A percentile compares a stretch with the other conserved stretches of the same genome.
These are phyloP conservation scores for Aspergillus haitiensis DNA, from an alignment of 495 filamentous ascomycete species.

Conservation along the genomic window DNA sequence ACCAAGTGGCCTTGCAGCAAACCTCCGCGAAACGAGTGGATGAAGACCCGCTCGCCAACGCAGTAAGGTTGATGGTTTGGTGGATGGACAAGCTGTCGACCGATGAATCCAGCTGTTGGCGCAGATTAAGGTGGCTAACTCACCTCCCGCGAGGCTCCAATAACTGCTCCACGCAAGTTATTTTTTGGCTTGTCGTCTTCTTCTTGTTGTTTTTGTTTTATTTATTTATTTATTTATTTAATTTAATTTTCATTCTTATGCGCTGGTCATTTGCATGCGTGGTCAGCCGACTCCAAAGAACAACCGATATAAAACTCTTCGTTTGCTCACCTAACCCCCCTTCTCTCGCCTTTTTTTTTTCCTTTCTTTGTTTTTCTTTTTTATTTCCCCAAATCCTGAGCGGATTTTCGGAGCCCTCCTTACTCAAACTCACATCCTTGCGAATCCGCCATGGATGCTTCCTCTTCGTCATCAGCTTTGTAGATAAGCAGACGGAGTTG, in stretches of 20 bases:
- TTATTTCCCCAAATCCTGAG: conserved; percentile 7
- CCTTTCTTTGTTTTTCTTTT: conserved; percentile 2
- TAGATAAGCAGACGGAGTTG: conserved; percentile 23
- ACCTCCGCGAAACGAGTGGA: conserved; percentile 30
- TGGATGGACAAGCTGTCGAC: conserved; percentile 13
- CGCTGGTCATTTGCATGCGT: conserved; percentile 31
- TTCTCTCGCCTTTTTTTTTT: conserved; percentile 5
- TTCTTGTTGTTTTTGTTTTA: too few relatives aligned
- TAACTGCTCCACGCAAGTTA: conserved; percentile 18
- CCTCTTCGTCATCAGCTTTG: conserved; percentile 6
- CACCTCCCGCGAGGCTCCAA: conserved; percentile 19
- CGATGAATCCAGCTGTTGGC: conserved; percentile 24
- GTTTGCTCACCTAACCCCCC: conserved; percentile 11
- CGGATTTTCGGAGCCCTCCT: conserved; percentile 2
- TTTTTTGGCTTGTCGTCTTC: too few relatives aligned
- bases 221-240: too few relatives aligned
- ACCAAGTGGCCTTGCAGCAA: conserved; percentile 30
- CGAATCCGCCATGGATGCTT: conserved; percentile 18
- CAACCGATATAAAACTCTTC: conserved; percentile 18
- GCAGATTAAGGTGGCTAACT: conserved; percentile 24
- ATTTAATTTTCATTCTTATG: conserved; percentile 13
- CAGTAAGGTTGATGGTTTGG: conserved; percentile 18
- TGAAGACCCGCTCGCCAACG: conserved; percentile 30
- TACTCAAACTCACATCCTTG: conserved; percentile 4
- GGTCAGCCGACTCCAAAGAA: conserved; percentile 22